These are phyloP conservation scores for Hsuehochloa calcarea DNA, from an alignment of 176 grass and related monocot species.

Conservation along the genomic window DNA sequence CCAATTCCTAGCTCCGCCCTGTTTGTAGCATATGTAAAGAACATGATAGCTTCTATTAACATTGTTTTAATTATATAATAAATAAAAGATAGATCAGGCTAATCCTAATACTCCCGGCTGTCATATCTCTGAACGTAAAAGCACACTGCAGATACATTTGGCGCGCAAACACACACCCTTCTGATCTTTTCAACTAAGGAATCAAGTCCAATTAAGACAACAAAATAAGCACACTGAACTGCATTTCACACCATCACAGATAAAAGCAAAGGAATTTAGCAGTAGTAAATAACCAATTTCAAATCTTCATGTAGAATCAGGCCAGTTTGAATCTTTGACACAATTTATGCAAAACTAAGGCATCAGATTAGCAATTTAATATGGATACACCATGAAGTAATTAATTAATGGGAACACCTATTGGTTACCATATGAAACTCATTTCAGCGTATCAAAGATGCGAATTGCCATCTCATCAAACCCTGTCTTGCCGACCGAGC, in stretches of 20 bases:
- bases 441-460: background rate
- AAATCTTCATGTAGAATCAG: conserved; percentile 1
- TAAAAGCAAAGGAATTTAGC: background rate
- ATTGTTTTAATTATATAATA: background rate
- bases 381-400: background rate
- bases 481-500: conserved; percentile 47
- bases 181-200: background rate
- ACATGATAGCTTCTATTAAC: background rate
- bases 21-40: background rate
- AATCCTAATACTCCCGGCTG: background rate
- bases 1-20: too few species aligned
- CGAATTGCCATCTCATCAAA: conserved; percentile 38
- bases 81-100: background rate
- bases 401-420: background rate
- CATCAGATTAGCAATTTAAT: conserved; percentile 35
- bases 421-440: background rate
- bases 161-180: background rate
- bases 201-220: background rate
- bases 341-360: conserved; percentile 8
- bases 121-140: background rate
- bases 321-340: background rate
- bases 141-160: background rate
- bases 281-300: background rate
- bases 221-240: background rate
- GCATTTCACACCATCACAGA: background rate